Evolutionary conservation across 495 filamentous ascomycete genomes (phyloP), one percentile per base, ranked within the genome.

Genomic region (Penicillium psychrofluorescens): DNA sequence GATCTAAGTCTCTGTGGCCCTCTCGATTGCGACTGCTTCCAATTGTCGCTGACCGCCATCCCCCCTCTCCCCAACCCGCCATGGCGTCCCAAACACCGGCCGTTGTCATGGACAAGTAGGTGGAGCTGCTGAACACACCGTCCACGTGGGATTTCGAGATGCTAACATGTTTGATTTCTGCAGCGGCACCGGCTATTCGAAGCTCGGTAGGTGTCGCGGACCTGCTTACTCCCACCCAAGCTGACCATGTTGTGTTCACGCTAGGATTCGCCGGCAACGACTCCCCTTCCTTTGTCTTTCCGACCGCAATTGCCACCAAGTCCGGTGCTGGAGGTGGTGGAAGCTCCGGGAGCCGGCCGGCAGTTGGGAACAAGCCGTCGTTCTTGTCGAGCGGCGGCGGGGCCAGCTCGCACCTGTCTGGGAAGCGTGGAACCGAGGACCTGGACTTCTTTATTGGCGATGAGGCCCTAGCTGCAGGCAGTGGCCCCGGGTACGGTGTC

Each of bases 31-130:
- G 22, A 22, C 22, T 22, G 22, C 22, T 22, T 6, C 22, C 22
- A 22, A 34, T 12, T 34, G 32, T 34, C 10, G 29, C 39, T 33
- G 11, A 22, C 29, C 15, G 28, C 13, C 10, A 34, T 5, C 15
- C 38, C 35, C 43, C 40, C 50, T 44, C 43, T 51, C 46, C 51
- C 51, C 48, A 34, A 40, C 50, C 55, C 46, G 51, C 54, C 59
- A 98, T 98, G 92, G 88, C 92, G 53, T 83, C 82, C 73, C 90
- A 96, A 83, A 97, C 92, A 61, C 92, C 92, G 51, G 92, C 92
- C 85, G 94, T 98, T 95, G 92, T 98, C 88, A 98, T 98, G 88
- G 92, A 98, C 92, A 98, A 98, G 92, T 98, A 83, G 56, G 92
- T 78, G 48, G 38, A 54, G 37, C 34, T 33, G 32, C 32, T 34